Evolutionary conservation across 163 green algal species (phyloP).

Genomic region (Chloromonas sp.): DNA sequence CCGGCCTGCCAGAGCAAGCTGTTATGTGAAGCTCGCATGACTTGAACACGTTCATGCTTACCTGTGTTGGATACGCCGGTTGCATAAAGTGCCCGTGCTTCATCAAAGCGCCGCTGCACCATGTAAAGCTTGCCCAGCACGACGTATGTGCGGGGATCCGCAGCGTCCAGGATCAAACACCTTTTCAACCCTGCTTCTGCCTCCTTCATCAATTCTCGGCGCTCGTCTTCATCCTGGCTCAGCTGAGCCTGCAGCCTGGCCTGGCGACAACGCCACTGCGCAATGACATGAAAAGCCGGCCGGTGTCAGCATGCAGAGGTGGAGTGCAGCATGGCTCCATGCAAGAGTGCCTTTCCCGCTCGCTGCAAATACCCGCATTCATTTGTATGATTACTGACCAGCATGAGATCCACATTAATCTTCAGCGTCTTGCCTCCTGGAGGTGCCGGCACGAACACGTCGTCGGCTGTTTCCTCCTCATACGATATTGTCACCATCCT

Average conservation of each 20-base stretch:
- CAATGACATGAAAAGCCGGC: background rate
- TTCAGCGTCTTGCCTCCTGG: slow-evolving; percentile 51
- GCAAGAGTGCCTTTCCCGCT: too few relatives aligned
- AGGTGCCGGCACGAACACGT: background rate
- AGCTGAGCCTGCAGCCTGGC: slow-evolving; percentile 46
- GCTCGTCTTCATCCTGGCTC: slow-evolving; percentile 23
- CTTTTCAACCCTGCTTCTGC: slow-evolving; percentile 45
- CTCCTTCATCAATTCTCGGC: slow-evolving; percentile 37
- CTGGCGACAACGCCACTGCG: slow-evolving; percentile 67
- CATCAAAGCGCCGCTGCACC: slow-evolving; percentile 64
- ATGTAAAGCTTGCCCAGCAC: slow-evolving; percentile 79
- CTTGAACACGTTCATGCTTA: slow-evolving; percentile 4
- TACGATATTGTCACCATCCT: background rate
- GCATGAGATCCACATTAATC: slow-evolving; percentile 82
- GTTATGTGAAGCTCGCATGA: too few relatives aligned
- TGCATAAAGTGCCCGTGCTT: slow-evolving; percentile 80
- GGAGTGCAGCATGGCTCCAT: background rate
- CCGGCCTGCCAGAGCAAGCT: too few relatives aligned
- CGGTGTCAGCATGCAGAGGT: slow-evolving; percentile 7
- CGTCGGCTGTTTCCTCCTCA: background rate
- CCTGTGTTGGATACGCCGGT: slow-evolving; percentile 70
- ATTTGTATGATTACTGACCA: slow-evolving; percentile 46
- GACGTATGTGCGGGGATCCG: slow-evolving; percentile 85
- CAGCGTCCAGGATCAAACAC: slow-evolving; percentile 60
- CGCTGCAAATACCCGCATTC: too few relatives aligned